These are phyloP conservation scores for Fusarium xylarioides DNA, from an alignment of 2,329 filamentous ascomycete species.

Conservation along the genomic window DNA sequence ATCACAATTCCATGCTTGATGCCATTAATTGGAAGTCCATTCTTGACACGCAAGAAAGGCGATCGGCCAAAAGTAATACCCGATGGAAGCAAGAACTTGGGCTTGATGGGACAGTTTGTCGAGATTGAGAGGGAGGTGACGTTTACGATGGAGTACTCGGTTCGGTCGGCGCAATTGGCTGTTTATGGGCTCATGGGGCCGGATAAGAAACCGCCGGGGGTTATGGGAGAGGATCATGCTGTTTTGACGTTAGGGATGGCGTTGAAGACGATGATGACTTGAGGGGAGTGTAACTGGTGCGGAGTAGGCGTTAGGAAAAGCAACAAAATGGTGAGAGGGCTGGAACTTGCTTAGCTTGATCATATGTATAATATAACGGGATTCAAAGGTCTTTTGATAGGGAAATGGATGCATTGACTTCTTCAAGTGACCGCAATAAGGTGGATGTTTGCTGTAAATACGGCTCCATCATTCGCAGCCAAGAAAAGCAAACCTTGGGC, in stretches of 20 bases:
- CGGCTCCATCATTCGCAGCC: background rate
- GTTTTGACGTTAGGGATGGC: slow-evolving; percentile 39
- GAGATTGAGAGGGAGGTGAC: slow-evolving; percentile 42
- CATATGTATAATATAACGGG: background rate
- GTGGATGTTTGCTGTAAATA: background rate
- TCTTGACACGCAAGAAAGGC: slow-evolving; percentile 39
- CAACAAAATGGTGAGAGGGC: background rate
- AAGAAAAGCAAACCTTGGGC: rapidly evolving
- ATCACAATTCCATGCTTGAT: slow-evolving; percentile 39
- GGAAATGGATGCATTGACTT: background rate
- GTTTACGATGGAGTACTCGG: slow-evolving; percentile 44
- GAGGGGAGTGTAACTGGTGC: background rate
- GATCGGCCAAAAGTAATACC: slow-evolving; percentile 39
- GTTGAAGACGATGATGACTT: slow-evolving; percentile 42
- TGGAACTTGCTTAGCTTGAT: background rate
- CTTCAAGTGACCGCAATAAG: background rate
- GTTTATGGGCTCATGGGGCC: slow-evolving; percentile 40
- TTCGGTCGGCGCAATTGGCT: slow-evolving; percentile 39
- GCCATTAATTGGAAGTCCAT: slow-evolving; percentile 41
- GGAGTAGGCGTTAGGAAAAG: slow-evolving; percentile 15
- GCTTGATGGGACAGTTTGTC: slow-evolving; percentile 42
- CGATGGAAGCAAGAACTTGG: slow-evolving; percentile 38
- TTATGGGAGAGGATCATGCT: slow-evolving; percentile 39
- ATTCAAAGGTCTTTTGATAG: background rate
- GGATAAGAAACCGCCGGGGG: slow-evolving; percentile 31